Evolutionary conservation across 305 asterid species (phyloP), one percentile per base, ranked within the genome.

Genomic region (Fraxinus ornus): DNA sequence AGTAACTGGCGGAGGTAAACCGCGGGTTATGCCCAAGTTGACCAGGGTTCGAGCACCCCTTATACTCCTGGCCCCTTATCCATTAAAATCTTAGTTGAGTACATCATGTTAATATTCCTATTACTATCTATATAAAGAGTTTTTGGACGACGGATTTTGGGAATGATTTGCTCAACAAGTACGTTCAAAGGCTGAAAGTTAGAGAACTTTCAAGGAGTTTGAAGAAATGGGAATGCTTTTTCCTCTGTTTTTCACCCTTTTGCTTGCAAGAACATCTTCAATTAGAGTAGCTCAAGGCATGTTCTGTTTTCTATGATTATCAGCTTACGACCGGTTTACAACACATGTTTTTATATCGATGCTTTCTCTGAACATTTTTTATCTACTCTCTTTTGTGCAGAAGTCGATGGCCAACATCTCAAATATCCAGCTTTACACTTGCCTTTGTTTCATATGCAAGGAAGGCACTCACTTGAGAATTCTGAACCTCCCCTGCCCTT

Each of bases 261-360:
- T 90, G 77, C 84, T 88, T 33, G 62, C 86, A 1, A 77, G 83
- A 83, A 80, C 88, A 0, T 86, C 91, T 75, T 85, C 91, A 22
- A 7, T 86, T 28, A 79, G 89, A 87, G 82, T 80, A 83, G 79
- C 76, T 82, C 85, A 83, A 90, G 91, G 93, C 79, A 83, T 78
- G 84, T 78, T 24, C 37, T 24, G 30, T 24, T 26, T 30, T 70
- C 10, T 30, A 28, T 70, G 10, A 22, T 32, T 70, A 28, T 32
- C 19, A 4, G 41, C 75, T 70, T 70, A 9, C 19, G 2, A 30
- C 75, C 0, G 12, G 10, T 70, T 70, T 12, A 28, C 21, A 32
- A 70, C 39, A 62, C 32, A 8, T 19, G 32, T 68, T 28, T 1
- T 15, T 70, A 32, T 68, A 30, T 28, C 22, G 3, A 12, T 70